Evolutionary conservation across 768 basidiomycete genomes (phyloP).

Genomic region (Boletus reticuloceps): DNA sequence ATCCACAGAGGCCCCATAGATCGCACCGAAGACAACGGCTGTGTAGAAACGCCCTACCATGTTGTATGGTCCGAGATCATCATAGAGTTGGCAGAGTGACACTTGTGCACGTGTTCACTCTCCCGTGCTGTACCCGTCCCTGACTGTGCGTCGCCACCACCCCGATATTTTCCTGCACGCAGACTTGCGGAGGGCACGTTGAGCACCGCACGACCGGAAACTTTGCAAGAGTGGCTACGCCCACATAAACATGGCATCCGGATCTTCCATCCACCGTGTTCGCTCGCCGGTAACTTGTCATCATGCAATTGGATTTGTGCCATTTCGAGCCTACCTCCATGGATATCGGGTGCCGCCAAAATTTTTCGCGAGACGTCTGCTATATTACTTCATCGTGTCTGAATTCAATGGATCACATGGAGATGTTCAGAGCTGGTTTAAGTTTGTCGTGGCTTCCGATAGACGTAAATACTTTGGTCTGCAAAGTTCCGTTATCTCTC

Average conservation of each 20-base stretch:
- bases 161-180: conserved; percentile 21
- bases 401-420: not conserved
- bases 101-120: conserved; percentile 22
- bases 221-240: conserved; percentile 3
- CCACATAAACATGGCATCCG: conserved; percentile 17
- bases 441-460: not conserved
- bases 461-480: conserved; percentile 8
- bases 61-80: not conserved
- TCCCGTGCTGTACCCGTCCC: conserved; percentile 12
- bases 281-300: conserved; percentile 14
- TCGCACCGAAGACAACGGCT: not conserved
- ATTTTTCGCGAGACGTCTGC: not conserved
- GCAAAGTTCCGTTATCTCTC: conserved; percentile 1
- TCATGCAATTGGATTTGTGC: conserved; percentile 8
- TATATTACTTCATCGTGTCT: conserved; percentile 14
- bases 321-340: not conserved
- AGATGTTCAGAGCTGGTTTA: not conserved
- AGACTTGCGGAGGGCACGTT: conserved; percentile 23
- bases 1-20: not conserved
- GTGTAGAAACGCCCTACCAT: not conserved
- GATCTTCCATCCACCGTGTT: conserved; percentile 23
- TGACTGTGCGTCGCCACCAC: conserved; percentile 10
- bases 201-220: conserved; percentile 3
- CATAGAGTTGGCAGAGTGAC: not conserved
- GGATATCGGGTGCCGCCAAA: not conserved